phyloP scores from a whole-genome alignment of 2,329 filamentous ascomycete species.

The Raffaelea arxii region DNA sequence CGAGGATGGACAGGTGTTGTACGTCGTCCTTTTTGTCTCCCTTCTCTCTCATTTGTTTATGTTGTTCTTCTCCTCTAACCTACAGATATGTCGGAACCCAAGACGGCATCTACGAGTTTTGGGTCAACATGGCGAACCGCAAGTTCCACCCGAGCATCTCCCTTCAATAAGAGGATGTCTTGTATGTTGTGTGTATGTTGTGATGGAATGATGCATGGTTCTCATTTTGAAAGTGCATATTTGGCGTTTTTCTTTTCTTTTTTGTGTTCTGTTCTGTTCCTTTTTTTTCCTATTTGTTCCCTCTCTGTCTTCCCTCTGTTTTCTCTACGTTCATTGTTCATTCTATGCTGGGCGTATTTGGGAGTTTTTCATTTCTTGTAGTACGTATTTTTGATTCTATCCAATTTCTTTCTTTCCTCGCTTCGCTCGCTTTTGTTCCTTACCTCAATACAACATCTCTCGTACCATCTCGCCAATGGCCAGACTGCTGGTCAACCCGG shows the following conservation, averaged over 20 bases:
- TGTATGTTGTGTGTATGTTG: no score
- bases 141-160: slow-evolving; percentile 48
- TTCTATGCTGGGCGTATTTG: neutral
- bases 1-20: slow-evolving; percentile 50
- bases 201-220: neutral
- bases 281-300: neutral
- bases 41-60: neutral
- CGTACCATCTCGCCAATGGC: slow-evolving; percentile 74
- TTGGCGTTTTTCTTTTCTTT: neutral
- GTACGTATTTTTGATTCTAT: neutral
- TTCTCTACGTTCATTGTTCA: no score
- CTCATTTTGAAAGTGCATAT: no score
- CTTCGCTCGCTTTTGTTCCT: no score
- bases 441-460: slow-evolving; percentile 34
- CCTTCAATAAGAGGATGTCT: slow-evolving; percentile 37
- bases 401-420: neutral
- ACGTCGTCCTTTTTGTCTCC: slow-evolving; percentile 20
- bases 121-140: slow-evolving; percentile 52
- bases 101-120: slow-evolving; percentile 68
- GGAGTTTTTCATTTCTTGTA: neutral
- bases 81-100: slow-evolving; percentile 53
- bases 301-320: neutral
- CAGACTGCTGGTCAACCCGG: slow-evolving; percentile 76
- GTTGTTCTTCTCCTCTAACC: slow-evolving; percentile 13
- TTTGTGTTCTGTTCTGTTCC: neutral